Base-by-base conservation (phyloP, 306 rosid species). In the Cucurbita moschata region DNA sequence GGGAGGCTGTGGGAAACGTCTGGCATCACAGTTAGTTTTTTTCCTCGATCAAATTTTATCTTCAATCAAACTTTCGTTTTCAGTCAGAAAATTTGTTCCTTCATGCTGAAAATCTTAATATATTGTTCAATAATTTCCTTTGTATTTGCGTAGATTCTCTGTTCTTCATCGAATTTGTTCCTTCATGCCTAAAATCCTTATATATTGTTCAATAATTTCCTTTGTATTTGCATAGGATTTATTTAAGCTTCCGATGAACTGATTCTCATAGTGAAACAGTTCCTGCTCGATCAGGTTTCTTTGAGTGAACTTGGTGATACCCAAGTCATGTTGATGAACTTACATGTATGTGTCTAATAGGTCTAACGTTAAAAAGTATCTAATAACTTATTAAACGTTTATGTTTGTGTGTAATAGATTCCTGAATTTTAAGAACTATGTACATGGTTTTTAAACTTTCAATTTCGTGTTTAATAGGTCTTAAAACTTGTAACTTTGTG, bases 1-100 rank as follows among this genome's bases (percentile, higher is more conserved):
- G 82, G 81, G 59, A 5, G 74, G 81, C 81, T 79, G 89, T 84
- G 6, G 90, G 74, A 72, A 82, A 53, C 57, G 50, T 90, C 19
- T 82, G 91, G 96, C 81, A 90, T 77, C 98, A 92, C 80, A 21
- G 96, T 92, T 43, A 84, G 94, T 68, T 67, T 78, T 66, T 79
- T 66, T 51, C 53, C 16, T 10, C 35, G 1, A 10, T 66, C 10
- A 5, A n/a, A 44, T 15, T 43, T 75, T 21, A 11, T 39, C 50
- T 26, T 23, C 12, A 6, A 16, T 15, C 7, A 16, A 58, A 7
- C 14, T 46, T 59, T 72, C 66, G 11, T 1, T 50, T 49, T 26
- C 5, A 0, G 21, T 3, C 3, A 14, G 23, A 62, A 38, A 11
- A 62, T 38, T 44, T 44, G 49, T 44, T 44, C 13, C 49, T 8